A percentile compares a stretch with the other conserved stretches of the same genome.
These are phyloP conservation scores for Diplodia intermedia DNA, from an alignment of 2,329 filamentous ascomycete species.

Conservation along the genomic window DNA sequence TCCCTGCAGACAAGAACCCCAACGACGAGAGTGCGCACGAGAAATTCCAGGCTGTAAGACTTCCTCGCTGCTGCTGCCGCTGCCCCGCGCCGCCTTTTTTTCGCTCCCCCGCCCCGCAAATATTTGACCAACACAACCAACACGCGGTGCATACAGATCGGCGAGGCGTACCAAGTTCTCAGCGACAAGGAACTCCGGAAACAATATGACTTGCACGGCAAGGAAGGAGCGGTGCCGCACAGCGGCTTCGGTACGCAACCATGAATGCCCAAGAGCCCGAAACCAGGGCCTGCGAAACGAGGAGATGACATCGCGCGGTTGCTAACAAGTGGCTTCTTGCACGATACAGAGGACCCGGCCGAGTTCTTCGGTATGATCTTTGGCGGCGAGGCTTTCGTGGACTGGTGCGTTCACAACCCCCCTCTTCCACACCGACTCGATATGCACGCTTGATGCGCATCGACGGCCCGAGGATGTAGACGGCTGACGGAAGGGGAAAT, in stretches of 20 bases:
- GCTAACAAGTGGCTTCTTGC: not conserved
- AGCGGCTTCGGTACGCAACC: conserved; percentile 77
- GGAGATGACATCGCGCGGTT: no score
- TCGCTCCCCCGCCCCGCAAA: not conserved
- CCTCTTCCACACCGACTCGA: no score
- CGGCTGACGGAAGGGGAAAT: conserved; percentile 28
- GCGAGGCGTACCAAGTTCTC: conserved; percentile 79
- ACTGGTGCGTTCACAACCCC: conserved; percentile 64
- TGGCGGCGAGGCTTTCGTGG: conserved; percentile 91
- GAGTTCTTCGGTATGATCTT: conserved; percentile 99
- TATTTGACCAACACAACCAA: not conserved
- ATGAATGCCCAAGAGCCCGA: not conserved
- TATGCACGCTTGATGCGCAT: not conserved
- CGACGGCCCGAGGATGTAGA: not conserved
- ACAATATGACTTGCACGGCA: conserved; percentile 96
- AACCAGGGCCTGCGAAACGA: not conserved
- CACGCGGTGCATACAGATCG: conserved; percentile 58
- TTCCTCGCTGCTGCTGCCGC: conserved; percentile 1
- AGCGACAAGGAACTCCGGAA: conserved; percentile 85
- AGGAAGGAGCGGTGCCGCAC: conserved; percentile 88
- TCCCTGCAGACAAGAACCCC: conserved; percentile 85
- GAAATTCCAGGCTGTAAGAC: conserved; percentile 84
- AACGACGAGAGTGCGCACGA: conserved; percentile 92
- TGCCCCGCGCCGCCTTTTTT: conserved; percentile 2
- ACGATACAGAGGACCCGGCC: conserved; percentile 75